Conservation (phyloP, 1,284 basidiomycete genomes). For the Ceratobasidium sp. region DNA sequence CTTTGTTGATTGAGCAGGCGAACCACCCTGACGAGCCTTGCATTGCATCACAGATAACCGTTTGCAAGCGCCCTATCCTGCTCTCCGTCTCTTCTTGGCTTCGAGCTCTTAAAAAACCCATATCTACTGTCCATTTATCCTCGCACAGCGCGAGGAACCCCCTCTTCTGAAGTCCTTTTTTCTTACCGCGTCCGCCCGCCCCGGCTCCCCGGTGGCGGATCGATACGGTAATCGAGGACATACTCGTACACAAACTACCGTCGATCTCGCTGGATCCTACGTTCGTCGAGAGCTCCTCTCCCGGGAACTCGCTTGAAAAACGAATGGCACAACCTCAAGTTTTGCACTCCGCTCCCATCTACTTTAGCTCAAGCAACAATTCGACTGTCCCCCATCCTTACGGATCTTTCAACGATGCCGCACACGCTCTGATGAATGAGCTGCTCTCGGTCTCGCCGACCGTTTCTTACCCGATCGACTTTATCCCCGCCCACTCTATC, state of each 20-base stretch:
- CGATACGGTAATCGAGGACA: slow-evolving; percentile 61
- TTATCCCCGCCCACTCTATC: slow-evolving; percentile 50
- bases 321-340: slow-evolving; percentile 68
- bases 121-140: slow-evolving; percentile 59
- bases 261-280: slow-evolving; percentile 33
- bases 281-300: slow-evolving; percentile 28
- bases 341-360: slow-evolving; percentile 56
- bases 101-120: slow-evolving; percentile 49
- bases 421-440: slow-evolving; percentile 26
- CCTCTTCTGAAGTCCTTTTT: slow-evolving; percentile 62
- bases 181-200: slow-evolving; percentile 66
- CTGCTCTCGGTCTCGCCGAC: slow-evolving; percentile 44
- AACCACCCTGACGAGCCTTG: slow-evolving; percentile 69
- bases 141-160: slow-evolving; percentile 74
- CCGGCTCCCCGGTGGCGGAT: slow-evolving; percentile 72
- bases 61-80: slow-evolving; percentile 23
- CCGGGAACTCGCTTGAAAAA: slow-evolving; percentile 34
- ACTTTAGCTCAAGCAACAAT: slow-evolving; percentile 53
- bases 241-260: slow-evolving; percentile 39
- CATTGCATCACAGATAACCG: slow-evolving; percentile 1
- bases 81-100: slow-evolving; percentile 45
- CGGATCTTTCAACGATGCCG: slow-evolving; percentile 39
- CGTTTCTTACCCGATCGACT: slow-evolving; percentile 28
- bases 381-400: slow-evolving; percentile 47
- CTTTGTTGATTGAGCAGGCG: slow-evolving; percentile 58